Evolutionary conservation across 78 protist genomes (phyloP).

Genomic region (Diacronema lutheri): DNA sequence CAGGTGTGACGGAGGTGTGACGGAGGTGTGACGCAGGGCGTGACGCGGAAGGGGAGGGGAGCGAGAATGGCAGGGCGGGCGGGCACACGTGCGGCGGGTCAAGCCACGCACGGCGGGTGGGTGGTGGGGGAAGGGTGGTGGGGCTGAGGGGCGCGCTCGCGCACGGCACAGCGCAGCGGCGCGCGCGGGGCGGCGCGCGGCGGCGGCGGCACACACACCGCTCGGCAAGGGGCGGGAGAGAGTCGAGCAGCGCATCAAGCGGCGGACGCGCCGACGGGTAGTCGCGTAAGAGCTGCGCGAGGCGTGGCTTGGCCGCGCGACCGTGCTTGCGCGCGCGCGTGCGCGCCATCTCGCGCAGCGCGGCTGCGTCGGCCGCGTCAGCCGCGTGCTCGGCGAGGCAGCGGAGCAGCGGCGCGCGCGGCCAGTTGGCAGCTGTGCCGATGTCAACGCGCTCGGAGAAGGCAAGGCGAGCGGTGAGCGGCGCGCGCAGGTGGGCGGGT

Average conservation of each 20-base stretch:
- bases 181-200: too few species aligned
- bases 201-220: too few species aligned
- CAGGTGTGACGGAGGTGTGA: too few species aligned
- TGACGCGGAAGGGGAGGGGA: too few species aligned
- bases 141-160: too few species aligned
- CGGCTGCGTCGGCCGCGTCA: not conserved
- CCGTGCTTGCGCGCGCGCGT: not conserved
- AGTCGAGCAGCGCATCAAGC: not conserved
- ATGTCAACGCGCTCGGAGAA: not conserved
- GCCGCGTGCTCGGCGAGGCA: not conserved
- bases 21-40: too few species aligned
- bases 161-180: too few species aligned
- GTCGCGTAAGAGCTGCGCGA: not conserved
- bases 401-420: not conserved
- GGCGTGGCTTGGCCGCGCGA: not conserved
- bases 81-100: too few species aligned
- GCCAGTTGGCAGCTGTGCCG: not conserved
- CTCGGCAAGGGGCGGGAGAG: slow-evolving; percentile 12
- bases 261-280: not conserved
- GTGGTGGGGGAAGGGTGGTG: too few species aligned
- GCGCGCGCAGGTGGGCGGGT: not conserved
- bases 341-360: not conserved
- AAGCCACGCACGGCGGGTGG: too few species aligned
- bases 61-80: too few species aligned
- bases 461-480: not conserved